Conservation (phyloP, 768 basidiomycete genomes). For the Agrocybe pediades region DNA sequence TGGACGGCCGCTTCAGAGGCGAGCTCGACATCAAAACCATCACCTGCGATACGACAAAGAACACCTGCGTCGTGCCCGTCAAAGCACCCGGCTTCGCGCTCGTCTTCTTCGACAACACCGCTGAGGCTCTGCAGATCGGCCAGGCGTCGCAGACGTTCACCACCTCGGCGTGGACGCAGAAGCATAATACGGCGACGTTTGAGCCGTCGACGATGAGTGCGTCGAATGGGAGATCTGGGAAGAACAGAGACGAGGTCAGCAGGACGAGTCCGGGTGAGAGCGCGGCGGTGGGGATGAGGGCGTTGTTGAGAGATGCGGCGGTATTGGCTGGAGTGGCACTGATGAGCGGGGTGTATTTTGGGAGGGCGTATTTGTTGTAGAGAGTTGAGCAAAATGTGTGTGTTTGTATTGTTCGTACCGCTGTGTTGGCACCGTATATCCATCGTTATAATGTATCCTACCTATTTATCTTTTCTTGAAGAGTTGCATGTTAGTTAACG, state of each 20-base stretch:
- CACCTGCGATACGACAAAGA: slow-evolving; percentile 52
- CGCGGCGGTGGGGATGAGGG: slow-evolving; percentile 8
- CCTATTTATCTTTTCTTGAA: neutral
- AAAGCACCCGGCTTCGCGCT: slow-evolving; percentile 75
- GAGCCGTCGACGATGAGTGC: slow-evolving; percentile 57
- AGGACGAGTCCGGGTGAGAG: slow-evolving; percentile 27
- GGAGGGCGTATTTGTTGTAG: too few species aligned
- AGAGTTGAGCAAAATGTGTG: too few species aligned
- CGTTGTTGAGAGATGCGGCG: neutral
- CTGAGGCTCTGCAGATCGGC: slow-evolving; percentile 16
- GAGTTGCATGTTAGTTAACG: too few species aligned
- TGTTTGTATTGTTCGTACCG: neutral
- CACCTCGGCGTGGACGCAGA: slow-evolving; percentile 59
- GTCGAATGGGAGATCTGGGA: slow-evolving; percentile 43
- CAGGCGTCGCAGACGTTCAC: slow-evolving; percentile 46
- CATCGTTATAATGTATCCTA: neutral
- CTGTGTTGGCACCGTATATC: neutral
- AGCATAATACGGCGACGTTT: slow-evolving; percentile 56
- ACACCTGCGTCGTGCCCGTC: slow-evolving; percentile 61
- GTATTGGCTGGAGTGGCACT: slow-evolving; percentile 5
- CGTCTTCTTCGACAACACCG: slow-evolving; percentile 57
- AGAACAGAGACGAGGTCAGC: slow-evolving; percentile 14
- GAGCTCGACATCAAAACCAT: slow-evolving; percentile 56
- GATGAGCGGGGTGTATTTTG: slow-evolving; percentile 3
- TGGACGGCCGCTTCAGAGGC: slow-evolving; percentile 70